Percentiles rank a stretch among this genome's conserved stretches.
phyloP scores from a whole-genome alignment of 2,329 filamentous ascomycete species.

The Macrophomina phaseolina region DNA sequence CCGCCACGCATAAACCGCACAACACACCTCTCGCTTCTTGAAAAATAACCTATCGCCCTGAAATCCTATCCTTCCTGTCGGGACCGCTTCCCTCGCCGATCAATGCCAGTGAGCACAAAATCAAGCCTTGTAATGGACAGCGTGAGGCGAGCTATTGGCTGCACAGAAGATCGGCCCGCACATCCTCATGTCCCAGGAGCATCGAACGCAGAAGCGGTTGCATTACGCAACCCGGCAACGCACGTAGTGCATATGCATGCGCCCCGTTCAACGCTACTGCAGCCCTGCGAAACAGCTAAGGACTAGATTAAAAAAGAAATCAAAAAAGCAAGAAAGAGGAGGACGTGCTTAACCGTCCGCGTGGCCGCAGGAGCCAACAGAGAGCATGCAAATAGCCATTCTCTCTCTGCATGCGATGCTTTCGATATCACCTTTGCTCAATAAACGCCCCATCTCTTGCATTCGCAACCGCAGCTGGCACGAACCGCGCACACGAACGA shows the following conservation, averaged over 20 bases:
- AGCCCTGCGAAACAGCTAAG: conserved; percentile 6
- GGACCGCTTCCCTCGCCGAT: background rate
- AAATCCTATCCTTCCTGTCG: conserved; percentile 2
- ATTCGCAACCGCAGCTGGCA: background rate
- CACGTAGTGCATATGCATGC: conserved; percentile 6
- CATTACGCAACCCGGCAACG: background rate
- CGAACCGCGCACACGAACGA: background rate
- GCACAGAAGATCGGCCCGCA: conserved; percentile 9
- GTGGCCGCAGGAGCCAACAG: conserved; percentile 8
- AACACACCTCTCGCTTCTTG: background rate
- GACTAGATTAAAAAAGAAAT: background rate
- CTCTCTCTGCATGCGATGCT: background rate
- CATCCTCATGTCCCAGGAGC: conserved; percentile 8
- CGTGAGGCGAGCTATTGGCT: conserved; percentile 10
- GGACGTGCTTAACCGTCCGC: conserved; percentile 15
- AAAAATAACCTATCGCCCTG: conserved; percentile 4
- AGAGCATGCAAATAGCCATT: background rate
- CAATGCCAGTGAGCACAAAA: background rate
- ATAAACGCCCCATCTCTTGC: conserved; percentile 2
- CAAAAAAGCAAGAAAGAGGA: background rate
- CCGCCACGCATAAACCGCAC: background rate
- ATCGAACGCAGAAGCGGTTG: background rate
- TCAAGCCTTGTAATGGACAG: background rate
- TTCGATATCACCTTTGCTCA: background rate
- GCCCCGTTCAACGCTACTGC: background rate